Evolutionary conservation across 495 filamentous ascomycete genomes (phyloP).

Genomic region (Talaromyces wortmannii): DNA sequence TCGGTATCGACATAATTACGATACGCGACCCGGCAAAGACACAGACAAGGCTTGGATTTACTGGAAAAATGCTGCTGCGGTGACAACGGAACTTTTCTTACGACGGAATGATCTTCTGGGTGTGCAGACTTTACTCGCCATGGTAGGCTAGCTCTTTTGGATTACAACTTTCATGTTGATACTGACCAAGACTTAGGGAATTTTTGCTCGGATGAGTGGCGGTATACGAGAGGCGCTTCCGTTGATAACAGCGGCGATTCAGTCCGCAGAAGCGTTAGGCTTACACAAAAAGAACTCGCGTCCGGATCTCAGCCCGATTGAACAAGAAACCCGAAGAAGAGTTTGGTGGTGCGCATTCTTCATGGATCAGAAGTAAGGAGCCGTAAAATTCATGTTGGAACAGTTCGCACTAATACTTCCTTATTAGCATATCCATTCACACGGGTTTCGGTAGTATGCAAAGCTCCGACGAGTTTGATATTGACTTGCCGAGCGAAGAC

Average conservation of each 20-base stretch:
- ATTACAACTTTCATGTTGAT: background rate
- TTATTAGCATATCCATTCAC: conserved; percentile 65
- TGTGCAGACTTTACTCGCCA: conserved; percentile 88
- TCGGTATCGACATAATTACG: conserved; percentile 81
- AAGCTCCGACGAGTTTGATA: conserved; percentile 94
- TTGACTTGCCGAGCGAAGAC: conserved; percentile 79
- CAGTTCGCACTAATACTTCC: background rate
- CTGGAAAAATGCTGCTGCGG: conserved; percentile 91
- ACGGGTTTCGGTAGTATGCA: conserved; percentile 84
- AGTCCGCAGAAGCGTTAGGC: conserved; percentile 87
- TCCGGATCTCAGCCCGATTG: conserved; percentile 73
- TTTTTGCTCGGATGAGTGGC: conserved; percentile 91
- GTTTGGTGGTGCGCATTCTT: conserved; percentile 98
- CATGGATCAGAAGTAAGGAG: conserved; percentile 73
- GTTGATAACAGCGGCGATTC: conserved; percentile 84
- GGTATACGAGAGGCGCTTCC: conserved; percentile 88
- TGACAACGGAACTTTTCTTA: conserved; percentile 82
- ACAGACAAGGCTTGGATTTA: conserved; percentile 86
- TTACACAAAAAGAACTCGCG: conserved; percentile 81
- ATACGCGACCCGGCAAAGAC: conserved; percentile 76
- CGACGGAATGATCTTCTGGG: conserved; percentile 90
- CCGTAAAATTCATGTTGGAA: background rate
- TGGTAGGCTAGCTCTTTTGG: conserved; percentile 41
- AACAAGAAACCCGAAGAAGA: conserved; percentile 87
- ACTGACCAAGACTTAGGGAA: conserved; percentile 39